Percentiles rank a stretch among this genome's conserved stretches.
These are phyloP conservation scores for Aquilaria agallochum DNA, from an alignment of 441 rosid genomes.

Conservation along the genomic window DNA sequence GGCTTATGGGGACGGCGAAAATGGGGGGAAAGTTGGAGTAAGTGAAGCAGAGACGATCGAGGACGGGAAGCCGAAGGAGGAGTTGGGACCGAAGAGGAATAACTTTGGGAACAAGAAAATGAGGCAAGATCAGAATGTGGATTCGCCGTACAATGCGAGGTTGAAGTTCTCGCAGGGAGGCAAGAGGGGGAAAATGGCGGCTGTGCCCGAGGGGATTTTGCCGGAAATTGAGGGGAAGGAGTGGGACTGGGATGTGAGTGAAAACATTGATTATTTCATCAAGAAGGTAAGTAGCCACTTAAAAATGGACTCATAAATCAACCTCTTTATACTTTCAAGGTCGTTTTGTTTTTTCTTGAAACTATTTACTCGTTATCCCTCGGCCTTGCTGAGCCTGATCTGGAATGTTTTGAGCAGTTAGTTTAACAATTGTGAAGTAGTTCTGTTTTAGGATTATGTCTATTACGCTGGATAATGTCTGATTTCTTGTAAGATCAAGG, in stretches of 20 bases:
- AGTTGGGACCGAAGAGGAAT: constrained; percentile 35
- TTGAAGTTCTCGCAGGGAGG: neutral
- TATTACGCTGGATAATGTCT: neutral
- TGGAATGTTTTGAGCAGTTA: too few relatives aligned
- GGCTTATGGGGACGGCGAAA: constrained; percentile 25
- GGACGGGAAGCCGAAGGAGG: constrained; percentile 75
- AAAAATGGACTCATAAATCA: neutral
- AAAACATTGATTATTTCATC: constrained; percentile 70
- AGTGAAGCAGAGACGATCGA: constrained; percentile 39
- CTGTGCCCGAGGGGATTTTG: constrained; percentile 38
- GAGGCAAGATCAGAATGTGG: constrained; percentile 44
- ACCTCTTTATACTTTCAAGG: neutral
- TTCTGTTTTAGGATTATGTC: too few relatives aligned
- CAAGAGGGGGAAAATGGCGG: constrained; percentile 25
- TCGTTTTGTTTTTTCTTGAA: neutral
- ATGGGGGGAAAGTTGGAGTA: constrained; percentile 9
- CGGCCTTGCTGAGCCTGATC: too few relatives aligned
- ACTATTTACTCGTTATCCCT: too few relatives aligned
- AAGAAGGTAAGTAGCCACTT: constrained; percentile 54
- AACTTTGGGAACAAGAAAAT: constrained; percentile 88
- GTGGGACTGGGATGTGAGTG: constrained; percentile 52
- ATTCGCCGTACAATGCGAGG: constrained; percentile 57
- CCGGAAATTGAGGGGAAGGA: constrained; percentile 25
- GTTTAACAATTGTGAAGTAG: neutral
- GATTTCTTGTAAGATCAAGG: too few relatives aligned